phyloP scores from a whole-genome alignment of 345 rosid genomes.

The Pistacia vera region DNA sequence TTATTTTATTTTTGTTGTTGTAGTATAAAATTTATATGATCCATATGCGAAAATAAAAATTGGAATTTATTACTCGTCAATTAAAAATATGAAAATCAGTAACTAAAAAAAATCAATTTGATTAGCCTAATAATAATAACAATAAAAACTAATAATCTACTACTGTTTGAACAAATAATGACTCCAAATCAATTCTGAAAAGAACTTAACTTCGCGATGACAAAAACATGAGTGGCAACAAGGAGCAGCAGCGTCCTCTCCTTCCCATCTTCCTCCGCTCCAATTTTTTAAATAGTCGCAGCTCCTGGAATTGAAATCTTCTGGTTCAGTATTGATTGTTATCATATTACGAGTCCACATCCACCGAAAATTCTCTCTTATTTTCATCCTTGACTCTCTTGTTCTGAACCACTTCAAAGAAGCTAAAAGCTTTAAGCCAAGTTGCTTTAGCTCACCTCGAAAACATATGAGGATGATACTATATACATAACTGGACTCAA shows the following conservation, averaged over 20 bases:
- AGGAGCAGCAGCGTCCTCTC: not conserved
- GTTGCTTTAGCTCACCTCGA: not conserved
- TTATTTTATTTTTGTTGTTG: no score
- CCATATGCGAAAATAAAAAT: no score
- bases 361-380: not conserved
- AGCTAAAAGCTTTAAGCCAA: not conserved
- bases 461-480: not conserved
- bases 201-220: slow-evolving; percentile 4
- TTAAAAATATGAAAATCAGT: no score
- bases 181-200: slow-evolving; percentile 2
- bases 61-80: no score
- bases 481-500: not conserved
- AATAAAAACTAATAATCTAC: no score
- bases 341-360: not conserved
- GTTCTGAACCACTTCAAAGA: not conserved
- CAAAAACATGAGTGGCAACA: slow-evolving; percentile 14
- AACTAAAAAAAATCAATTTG: no score
- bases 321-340: not conserved
- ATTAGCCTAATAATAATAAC: no score
- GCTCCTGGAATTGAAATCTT: not conserved
- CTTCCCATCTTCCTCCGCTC: not conserved
- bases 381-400: not conserved
- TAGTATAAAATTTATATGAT: no score
- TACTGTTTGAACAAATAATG: not conserved
- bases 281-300: not conserved